Conservation (phyloP, 768 basidiomycete genomes). For the Chalciporus chontae region DNA sequence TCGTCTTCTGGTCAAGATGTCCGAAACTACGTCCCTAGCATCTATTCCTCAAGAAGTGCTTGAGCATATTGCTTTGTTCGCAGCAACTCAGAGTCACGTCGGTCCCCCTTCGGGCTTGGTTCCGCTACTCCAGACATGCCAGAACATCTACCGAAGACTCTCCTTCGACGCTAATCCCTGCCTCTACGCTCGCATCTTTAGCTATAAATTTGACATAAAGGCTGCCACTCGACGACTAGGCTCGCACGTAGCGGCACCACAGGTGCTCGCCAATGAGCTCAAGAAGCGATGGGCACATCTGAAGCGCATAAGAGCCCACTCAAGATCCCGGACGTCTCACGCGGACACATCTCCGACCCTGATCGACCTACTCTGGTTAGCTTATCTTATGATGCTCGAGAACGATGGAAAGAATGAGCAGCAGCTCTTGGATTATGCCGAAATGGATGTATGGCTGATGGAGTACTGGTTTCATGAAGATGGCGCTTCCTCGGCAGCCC, state of each 20-base stretch:
- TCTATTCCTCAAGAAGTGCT: slow-evolving; percentile 73
- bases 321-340: slow-evolving; percentile 14
- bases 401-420: slow-evolving; percentile 69
- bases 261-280: slow-evolving; percentile 58
- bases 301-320: slow-evolving; percentile 49
- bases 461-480: slow-evolving; percentile 61
- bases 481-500: slow-evolving; percentile 52
- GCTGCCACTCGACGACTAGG: slow-evolving; percentile 51
- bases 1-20: slow-evolving; percentile 8
- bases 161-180: slow-evolving; percentile 55
- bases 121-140: slow-evolving; percentile 53
- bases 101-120: slow-evolving; percentile 61
- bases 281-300: slow-evolving; percentile 56
- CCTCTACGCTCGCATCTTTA: slow-evolving; percentile 71
- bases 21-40: slow-evolving; percentile 32
- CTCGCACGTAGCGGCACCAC: slow-evolving; percentile 35
- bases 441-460: slow-evolving; percentile 59
- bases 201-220: slow-evolving; percentile 59
- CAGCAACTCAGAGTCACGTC: slow-evolving; percentile 46
- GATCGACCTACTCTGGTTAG: slow-evolving; percentile 54
- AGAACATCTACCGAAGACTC: slow-evolving; percentile 45
- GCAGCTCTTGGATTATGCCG: slow-evolving; percentile 69
- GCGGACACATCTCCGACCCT: slow-evolving; percentile 8
- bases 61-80: slow-evolving; percentile 71
- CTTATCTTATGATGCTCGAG: slow-evolving; percentile 79